Base-by-base conservation (phyloP, 2,329 filamentous ascomycete genomes). In the Verticillium nonalfalfae region DNA sequence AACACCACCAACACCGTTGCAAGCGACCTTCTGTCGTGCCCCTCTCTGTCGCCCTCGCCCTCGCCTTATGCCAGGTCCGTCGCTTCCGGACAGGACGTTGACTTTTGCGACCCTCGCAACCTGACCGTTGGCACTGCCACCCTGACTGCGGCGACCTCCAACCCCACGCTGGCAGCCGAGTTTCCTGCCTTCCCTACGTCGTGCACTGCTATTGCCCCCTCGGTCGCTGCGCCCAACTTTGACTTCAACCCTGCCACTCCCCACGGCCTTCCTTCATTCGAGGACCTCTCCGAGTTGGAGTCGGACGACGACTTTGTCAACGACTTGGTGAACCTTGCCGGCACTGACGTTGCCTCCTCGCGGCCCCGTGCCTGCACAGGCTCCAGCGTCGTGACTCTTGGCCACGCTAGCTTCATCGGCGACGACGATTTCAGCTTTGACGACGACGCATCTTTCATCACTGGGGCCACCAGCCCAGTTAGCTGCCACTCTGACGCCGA, bases 61-160 rank as follows among this genome's bases (percentile, higher is more conserved):
- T 90, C 91, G 57, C 91, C 91, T 35, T 88, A 91, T 66, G 87
- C 91, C 68, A 81, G 84, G 69, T 86, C 90, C 61, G 79, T 88
- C 72, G 79, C 83, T 56, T 86, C 87, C 1, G 89, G 92, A 71
- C 81, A 84, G 67, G 89, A 92, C 74, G 83, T 92, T 67, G 89
- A 92, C 76, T 96, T 95, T 74, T 97, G 94, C 76, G 93, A 97
- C 72, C 93, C 94, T 38, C 88, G 93, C 71, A 91, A 96, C 72
- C 79, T 97, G 66, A 96, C 90, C 21, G 91, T 97, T 34, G 40
- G 40, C 26, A 82, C 79, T 60, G 75, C 75, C 60, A 66, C 71
- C 31, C 67, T 52, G 45, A 11, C 45, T 21, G 10, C 72, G 59
- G 73, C 79, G 70, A 75, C 81, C 60, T 74, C 79, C 64, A 82